Conservation (phyloP, 2,329 filamentous ascomycete genomes). For the Neophaeococcomyces mojaviensis region DNA sequence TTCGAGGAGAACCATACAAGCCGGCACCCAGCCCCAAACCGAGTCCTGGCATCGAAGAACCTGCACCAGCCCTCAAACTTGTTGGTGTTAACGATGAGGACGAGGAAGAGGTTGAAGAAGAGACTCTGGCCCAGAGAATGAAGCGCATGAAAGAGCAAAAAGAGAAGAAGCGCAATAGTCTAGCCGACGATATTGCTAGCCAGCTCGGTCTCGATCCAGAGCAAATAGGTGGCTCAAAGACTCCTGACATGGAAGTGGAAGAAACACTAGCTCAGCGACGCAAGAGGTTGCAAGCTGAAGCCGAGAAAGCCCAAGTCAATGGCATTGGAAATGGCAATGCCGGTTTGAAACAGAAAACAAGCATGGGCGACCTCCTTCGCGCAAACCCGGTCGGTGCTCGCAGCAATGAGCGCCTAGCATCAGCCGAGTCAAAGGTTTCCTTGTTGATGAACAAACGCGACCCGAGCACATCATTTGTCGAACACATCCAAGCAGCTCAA, state of each 20-base stretch:
- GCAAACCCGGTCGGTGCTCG: constrained; percentile 41
- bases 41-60: constrained; percentile 8
- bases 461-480: constrained; percentile 3
- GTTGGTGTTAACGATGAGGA: constrained; percentile 8
- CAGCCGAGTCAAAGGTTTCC: constrained; percentile 11
- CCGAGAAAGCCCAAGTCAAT: constrained; percentile 11
- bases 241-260: constrained; percentile 24
- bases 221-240: constrained; percentile 17
- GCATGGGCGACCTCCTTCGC: constrained; percentile 45
- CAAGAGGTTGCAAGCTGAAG: constrained; percentile 38
- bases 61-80: not conserved
- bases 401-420: constrained; percentile 12
- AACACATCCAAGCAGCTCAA: constrained; percentile 8
- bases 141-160: constrained; percentile 32
- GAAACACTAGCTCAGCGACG: constrained; percentile 42
- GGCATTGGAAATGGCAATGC: constrained; percentile 8
- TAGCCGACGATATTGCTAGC: constrained; percentile 33
- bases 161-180: constrained; percentile 26
- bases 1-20: constrained; percentile 52
- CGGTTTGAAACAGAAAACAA: constrained; percentile 28
- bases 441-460: constrained; percentile 1
- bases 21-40: constrained; percentile 27
- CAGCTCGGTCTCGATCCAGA: constrained; percentile 30
- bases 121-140: constrained; percentile 40
- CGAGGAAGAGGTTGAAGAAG: constrained; percentile 29